Base-by-base conservation (phyloP, 768 basidiomycete genomes). In the Imleria badia region DNA sequence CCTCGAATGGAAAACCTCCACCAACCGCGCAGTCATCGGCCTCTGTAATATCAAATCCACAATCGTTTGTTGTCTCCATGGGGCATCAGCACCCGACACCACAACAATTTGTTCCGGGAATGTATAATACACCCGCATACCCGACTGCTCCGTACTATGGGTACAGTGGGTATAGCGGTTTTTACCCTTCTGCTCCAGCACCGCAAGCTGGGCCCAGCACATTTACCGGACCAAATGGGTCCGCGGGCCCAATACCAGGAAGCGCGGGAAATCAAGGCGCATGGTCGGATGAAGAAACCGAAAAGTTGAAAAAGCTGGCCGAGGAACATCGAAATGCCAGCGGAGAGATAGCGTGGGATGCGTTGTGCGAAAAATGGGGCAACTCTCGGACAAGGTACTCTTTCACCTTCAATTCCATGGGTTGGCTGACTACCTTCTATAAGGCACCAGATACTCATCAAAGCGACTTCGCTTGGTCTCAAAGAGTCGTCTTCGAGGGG, bases 371-470 rank as follows among this genome's bases (percentile, higher is more conserved):
- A 45, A 81, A 87, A 61, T 91, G 87, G 84, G 90, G 90, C 5
- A 79, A 79, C 56, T 81, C 81, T 36, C 78, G 90, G 50, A 85
- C 90, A 51, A 83, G 87, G 90, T 88, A 58, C 45, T 22, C 73
- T 73, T 29, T 42, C 23, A 1, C 52, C 50, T 40, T 30, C 6
- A 4, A 12, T 35, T 42, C 14, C 17, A 3, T 40, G 13, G 20
- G 5, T 43, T 43, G 8, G n/a, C 51, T 66, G 48, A 67, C 44
- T 29, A 19, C 33, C 19, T 26, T 43, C 26, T 34, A 1, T 20
- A 48, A 92, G 90, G 64, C 89, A 91, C 61, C 90, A 93, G 67
- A 91, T 92, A 51, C 73, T 91, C 33, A 81, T 91, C 56, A 91
- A 90, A 70, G 91, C 89, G 2, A 92, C 87, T 2, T 74, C 79